Evolutionary conservation across 805 yeast genomes (phyloP).

Genomic region (Myxozyma geophila): DNA sequence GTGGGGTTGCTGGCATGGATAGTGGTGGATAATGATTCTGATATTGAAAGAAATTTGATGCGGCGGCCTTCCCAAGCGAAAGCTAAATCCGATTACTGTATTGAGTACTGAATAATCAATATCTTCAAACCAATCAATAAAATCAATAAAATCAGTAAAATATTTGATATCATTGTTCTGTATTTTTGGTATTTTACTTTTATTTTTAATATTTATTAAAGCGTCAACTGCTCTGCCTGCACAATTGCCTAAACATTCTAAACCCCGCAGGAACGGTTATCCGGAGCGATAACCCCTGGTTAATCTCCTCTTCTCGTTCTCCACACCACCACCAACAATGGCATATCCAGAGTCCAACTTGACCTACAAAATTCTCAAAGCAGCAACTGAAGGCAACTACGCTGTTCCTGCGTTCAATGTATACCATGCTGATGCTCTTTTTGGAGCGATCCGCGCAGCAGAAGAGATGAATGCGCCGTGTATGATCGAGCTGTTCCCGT

Average conservation of each 20-base stretch:
- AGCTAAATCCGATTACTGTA: no score
- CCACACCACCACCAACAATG: neutral
- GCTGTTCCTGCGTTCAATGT: slow-evolving; percentile 47
- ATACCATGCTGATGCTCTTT: slow-evolving; percentile 43
- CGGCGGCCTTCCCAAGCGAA: no score
- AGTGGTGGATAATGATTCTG: neutral
- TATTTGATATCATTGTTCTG: neutral
- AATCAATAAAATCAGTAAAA: no score
- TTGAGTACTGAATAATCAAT: no score
- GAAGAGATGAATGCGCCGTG: slow-evolving; percentile 44
- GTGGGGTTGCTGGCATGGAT: neutral
- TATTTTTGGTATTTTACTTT: neutral
- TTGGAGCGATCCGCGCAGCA: slow-evolving; percentile 46
- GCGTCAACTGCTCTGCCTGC: no score
- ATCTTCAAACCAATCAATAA: no score
- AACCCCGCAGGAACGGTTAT: no score
- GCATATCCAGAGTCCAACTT: slow-evolving; percentile 37
- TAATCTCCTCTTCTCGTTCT: no score
- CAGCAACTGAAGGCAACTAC: slow-evolving; percentile 43
- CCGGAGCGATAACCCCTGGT: neutral
- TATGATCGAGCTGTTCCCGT: slow-evolving; percentile 46
- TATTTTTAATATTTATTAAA: neutral
- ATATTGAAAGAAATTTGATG: no score
- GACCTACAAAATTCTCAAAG: slow-evolving; percentile 41
- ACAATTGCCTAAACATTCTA: no score